These are phyloP conservation scores for Passalora sequoiae DNA, from an alignment of 2,329 filamentous ascomycete species.

Conservation along the genomic window DNA sequence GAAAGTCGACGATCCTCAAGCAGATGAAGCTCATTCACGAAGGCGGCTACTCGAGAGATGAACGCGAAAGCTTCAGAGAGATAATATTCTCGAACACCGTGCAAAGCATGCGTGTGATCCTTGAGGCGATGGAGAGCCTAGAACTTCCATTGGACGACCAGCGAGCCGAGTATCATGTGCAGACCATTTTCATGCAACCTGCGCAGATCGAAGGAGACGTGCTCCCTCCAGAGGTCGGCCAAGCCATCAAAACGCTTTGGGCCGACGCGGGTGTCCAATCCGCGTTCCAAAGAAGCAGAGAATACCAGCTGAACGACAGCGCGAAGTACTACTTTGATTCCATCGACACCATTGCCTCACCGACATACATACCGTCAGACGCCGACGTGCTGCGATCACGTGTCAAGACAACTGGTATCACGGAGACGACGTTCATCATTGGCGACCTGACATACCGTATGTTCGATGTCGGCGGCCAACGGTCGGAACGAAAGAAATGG, in stretches of 20 bases:
- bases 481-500: constrained; percentile 98
- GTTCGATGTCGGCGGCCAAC: constrained; percentile 95
- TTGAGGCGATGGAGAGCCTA: constrained; percentile 64
- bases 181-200: constrained; percentile 98
- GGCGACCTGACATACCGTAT: constrained; percentile 92
- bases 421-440: constrained; percentile 92
- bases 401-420: constrained; percentile 97
- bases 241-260: constrained; percentile 88
- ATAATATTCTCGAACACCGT: constrained; percentile 69
- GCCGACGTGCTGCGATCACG: constrained; percentile 92
- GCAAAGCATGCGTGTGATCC: constrained; percentile 65
- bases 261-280: constrained; percentile 88
- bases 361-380: constrained; percentile 91
- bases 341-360: constrained; percentile 80
- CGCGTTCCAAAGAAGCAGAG: constrained; percentile 90
- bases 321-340: constrained; percentile 98
- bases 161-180: constrained; percentile 92
- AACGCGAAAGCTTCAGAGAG: constrained; percentile 65
- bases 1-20: constrained; percentile 90
- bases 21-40: constrained; percentile 99
- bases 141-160: constrained; percentile 83
- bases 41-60: constrained; percentile 93
- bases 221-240: constrained; percentile 87
- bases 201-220: constrained; percentile 94
- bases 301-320: constrained; percentile 95